A percentile compares a stretch with the other conserved stretches of the same genome.
phyloP scores from a whole-genome alignment of 345 rosid species.

The Litchi chinensis region DNA sequence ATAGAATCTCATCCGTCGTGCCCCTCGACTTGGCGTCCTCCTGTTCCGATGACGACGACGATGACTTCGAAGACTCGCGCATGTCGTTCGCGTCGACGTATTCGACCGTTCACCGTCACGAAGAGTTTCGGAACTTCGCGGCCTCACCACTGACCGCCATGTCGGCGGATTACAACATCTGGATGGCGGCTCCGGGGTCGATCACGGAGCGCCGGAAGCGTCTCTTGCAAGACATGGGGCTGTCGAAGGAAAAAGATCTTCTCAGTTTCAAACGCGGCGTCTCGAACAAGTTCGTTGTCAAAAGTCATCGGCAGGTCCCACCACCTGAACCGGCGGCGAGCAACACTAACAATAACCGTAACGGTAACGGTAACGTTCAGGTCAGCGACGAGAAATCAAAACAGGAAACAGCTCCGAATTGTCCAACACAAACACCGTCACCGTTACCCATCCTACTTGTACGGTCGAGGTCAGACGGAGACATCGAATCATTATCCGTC shows the following conservation, averaged over 20 bases:
- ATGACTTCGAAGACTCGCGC: slow-evolving; percentile 65
- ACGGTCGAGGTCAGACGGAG: slow-evolving; percentile 73
- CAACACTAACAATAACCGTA: too few relatives aligned
- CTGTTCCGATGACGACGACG: slow-evolving; percentile 66
- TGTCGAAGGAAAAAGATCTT: slow-evolving; percentile 43
- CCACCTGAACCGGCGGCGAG: background rate
- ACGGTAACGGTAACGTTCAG: background rate
- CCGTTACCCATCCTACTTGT: slow-evolving; percentile 46
- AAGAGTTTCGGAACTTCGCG: slow-evolving; percentile 28
- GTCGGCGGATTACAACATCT: slow-evolving; percentile 66
- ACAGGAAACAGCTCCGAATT: slow-evolving; percentile 11
- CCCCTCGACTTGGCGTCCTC: slow-evolving; percentile 63
- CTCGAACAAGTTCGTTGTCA: slow-evolving; percentile 32
- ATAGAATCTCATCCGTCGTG: slow-evolving; percentile 53
- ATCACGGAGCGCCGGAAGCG: slow-evolving; percentile 71
- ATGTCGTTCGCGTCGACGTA: slow-evolving; percentile 63
- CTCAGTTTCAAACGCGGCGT: slow-evolving; percentile 34
- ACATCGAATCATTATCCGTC: slow-evolving; percentile 50
- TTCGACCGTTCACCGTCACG: slow-evolving; percentile 30
- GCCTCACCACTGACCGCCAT: slow-evolving; percentile 27
- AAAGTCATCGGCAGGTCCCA: background rate
- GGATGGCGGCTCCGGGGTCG: slow-evolving; percentile 93
- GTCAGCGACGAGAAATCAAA: background rate
- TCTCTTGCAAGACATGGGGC: slow-evolving; percentile 79
- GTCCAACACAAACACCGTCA: background rate